Percentiles rank a stretch among this genome's conserved stretches.
Evolutionary conservation across 2,329 filamentous ascomycete genomes (phyloP).

Genomic region (Sordariomycetes sp.): DNA sequence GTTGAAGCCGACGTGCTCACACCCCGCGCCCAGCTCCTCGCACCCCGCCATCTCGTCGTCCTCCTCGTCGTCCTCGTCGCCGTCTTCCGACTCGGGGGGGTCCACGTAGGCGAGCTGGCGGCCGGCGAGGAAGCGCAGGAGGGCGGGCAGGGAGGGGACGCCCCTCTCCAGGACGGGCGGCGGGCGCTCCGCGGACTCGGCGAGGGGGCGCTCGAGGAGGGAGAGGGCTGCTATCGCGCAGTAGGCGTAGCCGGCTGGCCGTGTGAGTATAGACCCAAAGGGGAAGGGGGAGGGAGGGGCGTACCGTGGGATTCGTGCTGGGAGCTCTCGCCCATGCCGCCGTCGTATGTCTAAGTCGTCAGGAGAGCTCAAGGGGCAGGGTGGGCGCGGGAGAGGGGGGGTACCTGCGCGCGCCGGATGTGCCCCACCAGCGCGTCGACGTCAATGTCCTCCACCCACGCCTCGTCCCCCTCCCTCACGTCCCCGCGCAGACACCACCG

Average conservation of each 20-base stretch:
- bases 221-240: constrained; percentile 72
- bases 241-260: constrained; percentile 81
- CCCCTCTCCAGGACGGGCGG: constrained; percentile 16
- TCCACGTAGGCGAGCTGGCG: constrained; percentile 54
- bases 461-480: constrained; percentile 34
- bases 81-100: constrained; percentile 29
- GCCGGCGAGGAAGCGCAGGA: constrained; percentile 47
- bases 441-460: constrained; percentile 61
- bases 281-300: constrained; percentile 12
- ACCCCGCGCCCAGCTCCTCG: constrained; percentile 17
- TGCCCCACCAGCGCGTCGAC: constrained; percentile 59
- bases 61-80: constrained; percentile 29
- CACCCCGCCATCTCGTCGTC: constrained; percentile 14
- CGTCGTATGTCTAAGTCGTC: constrained; percentile 61
- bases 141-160: constrained; percentile 17
- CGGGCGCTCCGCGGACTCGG: constrained; percentile 10
- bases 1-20: constrained; percentile 65
- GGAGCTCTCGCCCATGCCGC: constrained; percentile 69
- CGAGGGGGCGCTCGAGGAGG: constrained; percentile 55
- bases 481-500: constrained; percentile 70
- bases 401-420: constrained; percentile 52
- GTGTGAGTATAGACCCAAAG: too few species aligned
- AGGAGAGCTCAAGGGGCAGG: background rate
- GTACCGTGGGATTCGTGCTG: constrained; percentile 75
- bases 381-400: background rate